Evolutionary conservation across 2,329 filamentous ascomycete species (phyloP).

Genomic region (Calonectria fujianensis): DNA sequence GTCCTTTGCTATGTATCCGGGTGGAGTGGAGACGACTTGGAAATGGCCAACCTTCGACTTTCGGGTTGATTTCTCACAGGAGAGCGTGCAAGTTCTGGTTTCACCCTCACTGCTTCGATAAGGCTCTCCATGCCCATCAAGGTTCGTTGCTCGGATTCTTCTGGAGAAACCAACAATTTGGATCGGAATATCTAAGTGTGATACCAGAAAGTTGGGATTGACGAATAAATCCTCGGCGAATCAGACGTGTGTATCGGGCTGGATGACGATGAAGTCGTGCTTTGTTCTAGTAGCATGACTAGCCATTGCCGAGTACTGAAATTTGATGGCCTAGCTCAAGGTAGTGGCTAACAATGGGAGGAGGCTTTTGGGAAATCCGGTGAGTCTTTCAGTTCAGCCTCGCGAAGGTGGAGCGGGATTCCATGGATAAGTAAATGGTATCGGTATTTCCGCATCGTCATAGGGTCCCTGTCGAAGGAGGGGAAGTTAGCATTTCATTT

Average conservation of each 20-base stretch:
- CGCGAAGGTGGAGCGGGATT: conserved; percentile 7
- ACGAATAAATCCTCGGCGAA: not conserved
- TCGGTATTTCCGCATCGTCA: not conserved
- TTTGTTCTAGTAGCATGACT: not conserved
- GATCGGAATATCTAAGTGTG: not conserved
- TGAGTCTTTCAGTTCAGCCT: not conserved
- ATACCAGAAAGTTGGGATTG: no score
- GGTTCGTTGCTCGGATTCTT: not conserved
- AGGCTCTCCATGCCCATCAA: not conserved
- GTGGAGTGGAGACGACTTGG: not conserved
- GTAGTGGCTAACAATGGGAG: not conserved
- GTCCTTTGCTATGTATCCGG: not conserved
- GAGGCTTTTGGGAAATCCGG: not conserved
- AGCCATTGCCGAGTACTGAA: not conserved
- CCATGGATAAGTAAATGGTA: conserved; percentile 10
- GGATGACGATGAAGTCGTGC: not conserved
- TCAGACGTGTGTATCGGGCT: not conserved
- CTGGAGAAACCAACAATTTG: not conserved
- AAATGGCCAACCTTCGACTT: not conserved
- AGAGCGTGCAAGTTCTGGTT: not conserved
- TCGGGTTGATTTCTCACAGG: not conserved
- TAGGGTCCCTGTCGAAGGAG: not conserved
- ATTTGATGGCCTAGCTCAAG: not conserved
- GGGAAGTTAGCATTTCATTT: not conserved
- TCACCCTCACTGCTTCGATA: not conserved